Conservation (phyloP, 208 protist species). For the Zelonia costaricensis region DNA sequence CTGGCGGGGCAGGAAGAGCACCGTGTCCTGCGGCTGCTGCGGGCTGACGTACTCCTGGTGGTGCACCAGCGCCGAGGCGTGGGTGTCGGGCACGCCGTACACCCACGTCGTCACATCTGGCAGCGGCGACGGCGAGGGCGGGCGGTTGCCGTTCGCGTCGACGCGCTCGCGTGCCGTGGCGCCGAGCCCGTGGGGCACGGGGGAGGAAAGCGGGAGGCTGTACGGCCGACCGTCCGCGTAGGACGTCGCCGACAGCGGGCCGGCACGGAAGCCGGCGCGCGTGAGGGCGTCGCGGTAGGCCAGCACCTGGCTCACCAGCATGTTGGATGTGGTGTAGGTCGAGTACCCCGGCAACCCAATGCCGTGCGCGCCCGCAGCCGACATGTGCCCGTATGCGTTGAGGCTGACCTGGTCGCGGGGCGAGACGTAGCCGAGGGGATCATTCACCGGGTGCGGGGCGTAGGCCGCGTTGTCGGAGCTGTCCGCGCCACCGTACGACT, state of each 20-base stretch:
- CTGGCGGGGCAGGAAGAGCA: conserved; percentile 32
- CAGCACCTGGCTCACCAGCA: conserved; percentile 21
- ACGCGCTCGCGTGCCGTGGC: background rate
- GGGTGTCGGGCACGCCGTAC: conserved; percentile 51
- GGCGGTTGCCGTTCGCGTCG: background rate
- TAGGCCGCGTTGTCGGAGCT: background rate
- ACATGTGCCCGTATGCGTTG: conserved; percentile 37
- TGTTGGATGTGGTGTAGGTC: conserved; percentile 9
- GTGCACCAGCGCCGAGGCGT: conserved; percentile 15
- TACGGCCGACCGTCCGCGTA: conserved; percentile 24
- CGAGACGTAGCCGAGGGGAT: conserved; percentile 27
- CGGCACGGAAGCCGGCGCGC: conserved; percentile 28
- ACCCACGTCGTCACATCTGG: conserved; percentile 55
- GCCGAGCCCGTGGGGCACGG: background rate
- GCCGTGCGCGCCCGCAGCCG: conserved; percentile 1
- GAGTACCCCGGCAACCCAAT: no score
- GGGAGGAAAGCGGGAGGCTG: conserved; percentile 28
- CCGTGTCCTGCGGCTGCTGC: conserved; percentile 23
- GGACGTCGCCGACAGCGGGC: conserved; percentile 16
- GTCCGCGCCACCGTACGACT: background rate
- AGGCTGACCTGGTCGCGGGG: conserved; percentile 55
- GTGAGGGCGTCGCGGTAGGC: conserved; percentile 44
- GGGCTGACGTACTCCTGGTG: conserved; percentile 7
- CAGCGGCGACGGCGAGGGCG: conserved; percentile 1
- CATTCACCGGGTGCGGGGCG: conserved; percentile 1